Evolutionary conservation across 208 protist species (phyloP), one percentile per base, ranked within the genome.

Genomic region (Leishmania gerbilli): DNA sequence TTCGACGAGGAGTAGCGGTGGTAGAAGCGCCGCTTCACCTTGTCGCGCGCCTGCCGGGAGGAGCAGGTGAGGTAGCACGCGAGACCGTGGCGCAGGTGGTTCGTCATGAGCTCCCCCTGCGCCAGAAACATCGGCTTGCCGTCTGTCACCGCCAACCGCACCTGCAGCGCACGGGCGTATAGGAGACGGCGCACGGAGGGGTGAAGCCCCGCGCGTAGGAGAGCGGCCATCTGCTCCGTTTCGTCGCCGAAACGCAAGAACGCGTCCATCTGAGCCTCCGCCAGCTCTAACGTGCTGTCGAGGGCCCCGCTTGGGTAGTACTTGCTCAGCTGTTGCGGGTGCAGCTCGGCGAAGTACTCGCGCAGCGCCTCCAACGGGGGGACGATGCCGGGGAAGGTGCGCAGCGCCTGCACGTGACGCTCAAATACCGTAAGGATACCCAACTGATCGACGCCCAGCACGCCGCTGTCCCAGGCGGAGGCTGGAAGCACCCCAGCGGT

Each of bases 151-250:
- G 69, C 31, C 71, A 98, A 78, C 42, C 83, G 78, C 34, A 95
- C 49, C 75, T 92, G 90, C 77, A 98, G 83, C 42, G 91, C 92
- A n/a, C 91, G 85, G 19, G 95, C 90, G 80, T 98, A 98, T 62
- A 95, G 74, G 11, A 98, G 84, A 21, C 95, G 92, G 21, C 95
- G 90, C 49, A 98, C 60, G 0, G 92, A 91, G 17, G 92, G 93
- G 85, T 92, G 91, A 51, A 94, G 88, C 34, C 84, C 83, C 51
- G 86, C 82, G 17, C 87, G 88, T 55, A 98, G 85, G 21, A 92
- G 67, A 7, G 62, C 79, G 2, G 87, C 79, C 71, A 96, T 53
- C 45, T 68, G 71, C 74, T 86, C 86, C 42, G 85, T 81, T 19
- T 83, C 80, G 58, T 89, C 88, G 51, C 91, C 90, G 11, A 71